phyloP scores from a whole-genome alignment of 2,329 filamentous ascomycete species.

The Passalora sequoiae region DNA sequence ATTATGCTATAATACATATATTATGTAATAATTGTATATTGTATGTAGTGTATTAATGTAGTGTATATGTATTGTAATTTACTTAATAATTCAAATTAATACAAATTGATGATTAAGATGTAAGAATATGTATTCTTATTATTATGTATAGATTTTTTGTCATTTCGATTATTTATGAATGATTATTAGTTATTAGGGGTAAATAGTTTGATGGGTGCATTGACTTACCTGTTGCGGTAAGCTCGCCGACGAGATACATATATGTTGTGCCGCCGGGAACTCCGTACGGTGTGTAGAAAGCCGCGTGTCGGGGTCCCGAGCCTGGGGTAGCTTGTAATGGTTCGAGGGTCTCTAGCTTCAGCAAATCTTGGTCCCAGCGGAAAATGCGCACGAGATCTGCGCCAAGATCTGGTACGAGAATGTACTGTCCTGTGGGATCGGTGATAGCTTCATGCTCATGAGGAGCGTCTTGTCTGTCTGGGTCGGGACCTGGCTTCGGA shows the following conservation, averaged over 20 bases:
- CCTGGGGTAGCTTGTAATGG: slow-evolving; percentile 28
- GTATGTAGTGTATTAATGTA: too few species aligned
- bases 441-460: slow-evolving; percentile 35
- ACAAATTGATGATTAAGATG: too few species aligned
- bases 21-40: too few species aligned
- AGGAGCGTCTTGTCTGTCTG: slow-evolving; percentile 33
- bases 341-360: slow-evolving; percentile 24
- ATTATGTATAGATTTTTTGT: too few species aligned
- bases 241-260: slow-evolving; percentile 45
- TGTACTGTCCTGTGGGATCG: slow-evolving; percentile 37
- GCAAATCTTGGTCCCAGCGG: slow-evolving; percentile 24
- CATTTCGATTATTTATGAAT: too few species aligned
- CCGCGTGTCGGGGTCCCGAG: slow-evolving; percentile 35
- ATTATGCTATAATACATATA: too few species aligned
- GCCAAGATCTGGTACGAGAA: slow-evolving; percentile 37
- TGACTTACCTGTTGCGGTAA: slow-evolving; percentile 39
- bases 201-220: background rate
- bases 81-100: too few species aligned
- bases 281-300: slow-evolving; percentile 33
- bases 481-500: slow-evolving; percentile 26
- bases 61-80: too few species aligned
- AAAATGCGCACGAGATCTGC: slow-evolving; percentile 36
- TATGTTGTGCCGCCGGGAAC: slow-evolving; percentile 28
- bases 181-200: too few species aligned
- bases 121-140: too few species aligned